phyloP scores from a whole-genome alignment of 805 yeast genomes.

The Myxozyma geophila region DNA sequence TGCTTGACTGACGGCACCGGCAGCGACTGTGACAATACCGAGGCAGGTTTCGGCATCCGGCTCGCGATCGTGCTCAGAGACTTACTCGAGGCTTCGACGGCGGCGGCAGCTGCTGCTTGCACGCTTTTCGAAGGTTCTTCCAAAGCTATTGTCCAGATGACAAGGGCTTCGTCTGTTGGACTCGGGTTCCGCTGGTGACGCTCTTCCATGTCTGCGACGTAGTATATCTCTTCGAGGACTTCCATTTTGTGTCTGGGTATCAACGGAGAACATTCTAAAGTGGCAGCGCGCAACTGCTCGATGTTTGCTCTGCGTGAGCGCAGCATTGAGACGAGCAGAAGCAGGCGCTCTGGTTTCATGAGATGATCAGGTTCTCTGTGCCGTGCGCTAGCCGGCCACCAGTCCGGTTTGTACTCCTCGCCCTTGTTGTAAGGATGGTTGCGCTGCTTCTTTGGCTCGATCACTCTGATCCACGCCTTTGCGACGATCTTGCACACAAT shows the following conservation, averaged over 20 bases:
- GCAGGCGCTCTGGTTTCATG: conserved; percentile 59
- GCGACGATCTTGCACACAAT: conserved; percentile 63
- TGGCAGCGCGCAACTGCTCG: conserved; percentile 26
- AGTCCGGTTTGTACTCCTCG: conserved; percentile 56
- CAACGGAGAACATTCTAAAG: conserved; percentile 24
- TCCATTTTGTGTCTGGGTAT: conserved; percentile 28
- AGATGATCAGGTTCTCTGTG: conserved; percentile 80
- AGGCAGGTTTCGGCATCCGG: conserved; percentile 2
- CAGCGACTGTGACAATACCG: not conserved
- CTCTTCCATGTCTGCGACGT: conserved; percentile 35
- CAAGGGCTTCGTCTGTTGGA: not conserved
- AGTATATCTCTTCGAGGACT: conserved; percentile 35
- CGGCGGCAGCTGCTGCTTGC: conserved; percentile 18
- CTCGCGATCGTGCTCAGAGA: conserved; percentile 10
- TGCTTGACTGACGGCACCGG: conserved; percentile 10
- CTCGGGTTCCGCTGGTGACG: conserved; percentile 9
- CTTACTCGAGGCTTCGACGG: conserved; percentile 17
- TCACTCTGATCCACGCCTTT: conserved; percentile 66
- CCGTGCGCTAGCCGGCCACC: conserved; percentile 70
- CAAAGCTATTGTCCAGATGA: conserved; percentile 21
- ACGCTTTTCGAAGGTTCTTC: conserved; percentile 4
- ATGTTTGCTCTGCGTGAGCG: conserved; percentile 13
- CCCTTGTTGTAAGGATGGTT: conserved; percentile 64
- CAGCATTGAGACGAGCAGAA: conserved; percentile 49
- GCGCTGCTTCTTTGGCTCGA: conserved; percentile 71